phyloP scores from a whole-genome alignment of 306 rosid genomes.

The Malus sylvestris region DNA sequence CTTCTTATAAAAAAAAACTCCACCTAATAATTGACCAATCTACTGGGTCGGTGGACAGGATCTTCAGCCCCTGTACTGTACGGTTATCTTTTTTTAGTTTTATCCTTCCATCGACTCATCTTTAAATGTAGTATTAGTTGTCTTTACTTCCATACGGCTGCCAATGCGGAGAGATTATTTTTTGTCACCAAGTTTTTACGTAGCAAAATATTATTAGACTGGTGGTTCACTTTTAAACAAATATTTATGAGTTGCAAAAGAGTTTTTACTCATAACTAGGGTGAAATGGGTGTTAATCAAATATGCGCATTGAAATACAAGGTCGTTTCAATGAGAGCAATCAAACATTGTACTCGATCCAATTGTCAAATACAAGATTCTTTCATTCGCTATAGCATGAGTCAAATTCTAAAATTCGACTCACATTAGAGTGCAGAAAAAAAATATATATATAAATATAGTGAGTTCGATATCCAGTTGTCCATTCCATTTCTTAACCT shows the following conservation, averaged over 20 bases:
- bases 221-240: background rate
- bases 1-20: background rate
- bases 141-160: background rate
- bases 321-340: background rate
- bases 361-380: no score
- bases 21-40: background rate
- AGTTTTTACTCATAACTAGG: background rate
- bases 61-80: constrained; percentile 11
- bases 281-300: background rate
- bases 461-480: background rate
- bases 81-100: background rate
- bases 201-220: background rate
- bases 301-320: background rate
- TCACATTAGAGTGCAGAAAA: background rate
- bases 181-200: background rate
- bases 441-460: no score
- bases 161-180: background rate
- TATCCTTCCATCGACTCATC: background rate
- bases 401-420: no score
- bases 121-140: no score
- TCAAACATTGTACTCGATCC: background rate
- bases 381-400: no score
- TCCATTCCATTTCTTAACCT: no score
- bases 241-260: no score
- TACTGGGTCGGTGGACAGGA: constrained; percentile 21